Evolutionary conservation across 345 rosid species (phyloP).

Genomic region (Geranium rotundifolium): DNA sequence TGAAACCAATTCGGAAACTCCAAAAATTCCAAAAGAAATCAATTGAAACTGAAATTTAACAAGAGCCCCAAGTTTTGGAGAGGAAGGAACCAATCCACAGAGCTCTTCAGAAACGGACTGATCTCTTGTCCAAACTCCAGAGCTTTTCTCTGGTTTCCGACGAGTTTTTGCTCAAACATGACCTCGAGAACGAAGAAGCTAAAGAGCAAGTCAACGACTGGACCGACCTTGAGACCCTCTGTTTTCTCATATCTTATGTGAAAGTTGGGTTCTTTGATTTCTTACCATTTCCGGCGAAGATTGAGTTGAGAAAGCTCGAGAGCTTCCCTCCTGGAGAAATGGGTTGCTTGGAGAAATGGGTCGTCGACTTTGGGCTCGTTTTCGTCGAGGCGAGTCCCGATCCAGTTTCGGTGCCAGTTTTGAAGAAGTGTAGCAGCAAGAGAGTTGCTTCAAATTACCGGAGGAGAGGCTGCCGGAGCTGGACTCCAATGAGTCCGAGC

Average conservation of each 20-base stretch:
- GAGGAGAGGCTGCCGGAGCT: slow-evolving; percentile 68
- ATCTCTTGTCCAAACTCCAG: slow-evolving; percentile 48
- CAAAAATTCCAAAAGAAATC: too few species aligned
- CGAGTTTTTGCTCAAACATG: slow-evolving; percentile 58
- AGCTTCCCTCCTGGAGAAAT: slow-evolving; percentile 73
- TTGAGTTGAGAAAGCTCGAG: slow-evolving; percentile 58
- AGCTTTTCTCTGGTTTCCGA: slow-evolving; percentile 35
- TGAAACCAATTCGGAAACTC: too few species aligned
- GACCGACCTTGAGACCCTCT: slow-evolving; percentile 28
- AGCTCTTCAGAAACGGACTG: slow-evolving; percentile 54
- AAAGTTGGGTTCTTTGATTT: slow-evolving; percentile 28
- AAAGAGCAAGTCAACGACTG: slow-evolving; percentile 57
- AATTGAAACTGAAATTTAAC: too few species aligned
- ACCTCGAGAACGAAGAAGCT: slow-evolving; percentile 72
- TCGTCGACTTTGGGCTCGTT: slow-evolving; percentile 23
- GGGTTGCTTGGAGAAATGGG: slow-evolving; percentile 54
- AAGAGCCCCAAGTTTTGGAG: too few species aligned
- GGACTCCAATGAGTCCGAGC: slow-evolving; percentile 67
- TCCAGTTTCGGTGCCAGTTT: slow-evolving; percentile 67
- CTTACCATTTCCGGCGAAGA: slow-evolving; percentile 42
- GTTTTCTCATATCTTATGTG: slow-evolving; percentile 14
- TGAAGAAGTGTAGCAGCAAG: too few species aligned
- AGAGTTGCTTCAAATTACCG: too few species aligned
- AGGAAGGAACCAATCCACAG: too few species aligned
- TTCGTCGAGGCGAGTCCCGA: slow-evolving; percentile 29